Percentiles rank a stretch among this genome's conserved stretches.
Conservation (phyloP, 768 basidiomycete species). For the Suillus subluteus region DNA sequence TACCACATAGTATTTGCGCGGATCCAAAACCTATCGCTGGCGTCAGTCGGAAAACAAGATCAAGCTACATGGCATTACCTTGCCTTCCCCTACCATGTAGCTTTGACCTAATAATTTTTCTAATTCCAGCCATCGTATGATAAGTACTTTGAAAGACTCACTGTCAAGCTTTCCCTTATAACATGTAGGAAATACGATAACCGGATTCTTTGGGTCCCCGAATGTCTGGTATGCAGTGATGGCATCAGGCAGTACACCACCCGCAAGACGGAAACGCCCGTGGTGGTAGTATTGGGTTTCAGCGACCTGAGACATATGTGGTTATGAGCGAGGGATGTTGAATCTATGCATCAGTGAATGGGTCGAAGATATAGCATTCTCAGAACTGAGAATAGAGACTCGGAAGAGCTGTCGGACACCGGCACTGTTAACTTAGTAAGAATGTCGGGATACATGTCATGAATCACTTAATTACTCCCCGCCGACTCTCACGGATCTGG, state of each 20-base stretch:
- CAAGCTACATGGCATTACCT: conserved; percentile 34
- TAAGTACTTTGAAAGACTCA: conserved; percentile 30
- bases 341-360: neutral
- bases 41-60: neutral
- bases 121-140: conserved; percentile 11
- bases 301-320: conserved; percentile 24
- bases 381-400: conserved; percentile 1
- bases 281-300: conserved; percentile 55
- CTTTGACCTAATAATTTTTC: conserved; percentile 43
- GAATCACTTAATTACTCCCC: no score
- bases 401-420: neutral
- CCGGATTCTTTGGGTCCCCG: conserved; percentile 55
- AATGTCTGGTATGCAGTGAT: conserved; percentile 64
- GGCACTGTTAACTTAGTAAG: no score
- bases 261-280: conserved; percentile 55
- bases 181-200: conserved; percentile 63
- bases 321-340: neutral
- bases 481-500: no score
- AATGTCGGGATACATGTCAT: no score
- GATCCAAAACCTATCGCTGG: conserved; percentile 45
- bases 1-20: conserved; percentile 55
- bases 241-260: conserved; percentile 58
- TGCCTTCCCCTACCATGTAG: conserved; percentile 55
- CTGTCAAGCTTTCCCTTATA: conserved; percentile 57
- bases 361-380: neutral